A percentile compares a stretch with the other conserved stretches of the same genome.
phyloP scores from a whole-genome alignment of 1,284 basidiomycete genomes.

The Pyrrhoderma lamaoense region DNA sequence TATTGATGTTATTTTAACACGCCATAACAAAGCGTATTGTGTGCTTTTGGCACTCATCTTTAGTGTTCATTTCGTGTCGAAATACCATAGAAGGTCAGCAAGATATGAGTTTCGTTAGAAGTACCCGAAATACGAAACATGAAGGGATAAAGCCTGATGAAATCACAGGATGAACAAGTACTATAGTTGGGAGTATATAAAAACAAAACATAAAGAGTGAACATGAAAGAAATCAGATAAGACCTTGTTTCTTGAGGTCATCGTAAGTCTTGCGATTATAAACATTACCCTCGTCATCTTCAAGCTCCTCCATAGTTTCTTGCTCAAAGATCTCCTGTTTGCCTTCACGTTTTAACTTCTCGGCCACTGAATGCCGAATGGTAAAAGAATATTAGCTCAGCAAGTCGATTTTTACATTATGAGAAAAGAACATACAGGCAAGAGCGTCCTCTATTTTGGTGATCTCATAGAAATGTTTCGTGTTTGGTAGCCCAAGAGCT shows the following conservation, averaged over 20 bases:
- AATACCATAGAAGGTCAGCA: too few relatives aligned
- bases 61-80: too few relatives aligned
- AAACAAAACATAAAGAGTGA: background rate
- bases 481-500: conserved; percentile 94
- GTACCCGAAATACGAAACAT: too few relatives aligned
- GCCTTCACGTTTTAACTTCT: conserved; percentile 92
- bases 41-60: background rate
- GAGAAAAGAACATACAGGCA: conserved; percentile 52
- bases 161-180: background rate
- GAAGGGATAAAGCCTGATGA: too few relatives aligned
- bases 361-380: conserved; percentile 61
- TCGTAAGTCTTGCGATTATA: conserved; percentile 89
- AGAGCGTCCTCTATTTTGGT: conserved; percentile 96
- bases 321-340: conserved; percentile 84
- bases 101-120: too few relatives aligned
- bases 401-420: too few relatives aligned
- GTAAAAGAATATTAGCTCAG: too few relatives aligned
- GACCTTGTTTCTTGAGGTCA: conserved; percentile 85
- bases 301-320: conserved; percentile 93
- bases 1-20: too few relatives aligned
- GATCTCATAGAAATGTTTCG: conserved; percentile 98
- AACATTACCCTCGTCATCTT: conserved; percentile 95
- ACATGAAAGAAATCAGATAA: conserved; percentile 45
- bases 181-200: background rate
- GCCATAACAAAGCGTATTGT: background rate